Evolutionary conservation across 208 protist species (phyloP).

Genomic region (Leishmania arabica): DNA sequence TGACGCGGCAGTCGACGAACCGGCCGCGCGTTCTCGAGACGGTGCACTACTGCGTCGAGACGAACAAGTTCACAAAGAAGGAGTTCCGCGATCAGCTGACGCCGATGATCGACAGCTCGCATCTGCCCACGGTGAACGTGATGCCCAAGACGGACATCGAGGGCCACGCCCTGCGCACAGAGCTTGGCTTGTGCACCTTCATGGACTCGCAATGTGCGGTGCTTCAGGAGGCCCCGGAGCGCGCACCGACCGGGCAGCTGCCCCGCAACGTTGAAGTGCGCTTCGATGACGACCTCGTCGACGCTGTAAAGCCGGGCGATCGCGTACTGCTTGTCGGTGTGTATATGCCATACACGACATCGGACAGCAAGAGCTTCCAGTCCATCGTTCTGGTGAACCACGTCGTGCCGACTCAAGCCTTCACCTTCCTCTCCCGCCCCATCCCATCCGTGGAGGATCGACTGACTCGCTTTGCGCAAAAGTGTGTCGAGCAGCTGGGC

Average conservation of each 20-base stretch:
- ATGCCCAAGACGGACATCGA: constrained; percentile 95
- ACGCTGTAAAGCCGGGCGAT: constrained; percentile 97
- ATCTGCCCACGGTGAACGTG: constrained; percentile 91
- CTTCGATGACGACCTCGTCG: constrained; percentile 98
- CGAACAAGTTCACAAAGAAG: constrained; percentile 86
- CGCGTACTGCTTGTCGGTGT: constrained; percentile 95
- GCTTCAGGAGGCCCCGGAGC: constrained; percentile 98
- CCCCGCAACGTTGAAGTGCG: constrained; percentile 97
- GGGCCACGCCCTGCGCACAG: constrained; percentile 96
- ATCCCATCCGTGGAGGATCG: constrained; percentile 65
- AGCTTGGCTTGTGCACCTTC: constrained; percentile 98
- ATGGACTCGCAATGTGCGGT: constrained; percentile 95
- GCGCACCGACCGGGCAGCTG: constrained; percentile 97
- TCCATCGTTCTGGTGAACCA: constrained; percentile 96
- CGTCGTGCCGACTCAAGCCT: constrained; percentile 72
- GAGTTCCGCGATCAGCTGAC: constrained; percentile 96
- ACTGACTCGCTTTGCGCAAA: constrained; percentile 68
- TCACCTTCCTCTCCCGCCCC: constrained; percentile 50
- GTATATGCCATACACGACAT: constrained; percentile 93
- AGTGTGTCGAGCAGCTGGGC: constrained; percentile 65
- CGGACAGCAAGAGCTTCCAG: constrained; percentile 88
- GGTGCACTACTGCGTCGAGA: constrained; percentile 97
- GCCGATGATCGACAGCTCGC: constrained; percentile 80
- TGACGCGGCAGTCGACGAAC: constrained; percentile 95
- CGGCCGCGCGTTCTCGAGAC: constrained; percentile 84